A percentile compares a stretch with the other conserved stretches of the same genome.
Conservation (phyloP, 163 green algal genomes). For the Prototheca wickerhamii region DNA sequence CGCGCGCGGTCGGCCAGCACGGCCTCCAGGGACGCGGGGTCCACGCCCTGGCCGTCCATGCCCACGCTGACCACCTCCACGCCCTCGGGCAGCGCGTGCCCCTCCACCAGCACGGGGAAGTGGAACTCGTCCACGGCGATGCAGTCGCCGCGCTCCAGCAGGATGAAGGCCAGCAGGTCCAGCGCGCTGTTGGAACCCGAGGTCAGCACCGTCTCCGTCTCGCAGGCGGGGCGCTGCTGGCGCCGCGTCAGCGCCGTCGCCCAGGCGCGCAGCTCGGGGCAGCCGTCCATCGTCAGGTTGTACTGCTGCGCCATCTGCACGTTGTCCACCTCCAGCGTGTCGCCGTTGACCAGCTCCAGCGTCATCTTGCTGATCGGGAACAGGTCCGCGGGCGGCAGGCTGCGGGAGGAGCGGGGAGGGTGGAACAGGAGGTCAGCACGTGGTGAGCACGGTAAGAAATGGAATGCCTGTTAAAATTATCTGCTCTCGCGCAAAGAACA, state of each 20-base stretch:
- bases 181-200: conserved; percentile 41
- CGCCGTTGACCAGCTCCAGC: not conserved
- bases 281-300: conserved; percentile 44
- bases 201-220: conserved; percentile 37
- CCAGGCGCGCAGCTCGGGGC: conserved; percentile 46
- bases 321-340: conserved; percentile 7
- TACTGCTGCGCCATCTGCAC: conserved; percentile 56
- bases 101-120: conserved; percentile 58
- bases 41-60: conserved; percentile 40
- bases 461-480: not conserved
- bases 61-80: conserved; percentile 35
- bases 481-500: not conserved
- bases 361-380: not conserved
- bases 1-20: not conserved
- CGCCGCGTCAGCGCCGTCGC: conserved; percentile 24
- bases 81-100: conserved; percentile 38
- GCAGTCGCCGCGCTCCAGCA: conserved; percentile 40
- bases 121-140: conserved; percentile 64
- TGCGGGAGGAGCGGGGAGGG: not conserved
- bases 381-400: not conserved
- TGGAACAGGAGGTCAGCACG: not conserved
- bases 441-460: not conserved
- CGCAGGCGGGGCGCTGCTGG: conserved; percentile 32
- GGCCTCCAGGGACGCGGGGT: conserved; percentile 26
- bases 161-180: conserved; percentile 28